These are phyloP conservation scores for Gastrolobium bilobum DNA, from an alignment of 306 rosid genomes.

Conservation along the genomic window DNA sequence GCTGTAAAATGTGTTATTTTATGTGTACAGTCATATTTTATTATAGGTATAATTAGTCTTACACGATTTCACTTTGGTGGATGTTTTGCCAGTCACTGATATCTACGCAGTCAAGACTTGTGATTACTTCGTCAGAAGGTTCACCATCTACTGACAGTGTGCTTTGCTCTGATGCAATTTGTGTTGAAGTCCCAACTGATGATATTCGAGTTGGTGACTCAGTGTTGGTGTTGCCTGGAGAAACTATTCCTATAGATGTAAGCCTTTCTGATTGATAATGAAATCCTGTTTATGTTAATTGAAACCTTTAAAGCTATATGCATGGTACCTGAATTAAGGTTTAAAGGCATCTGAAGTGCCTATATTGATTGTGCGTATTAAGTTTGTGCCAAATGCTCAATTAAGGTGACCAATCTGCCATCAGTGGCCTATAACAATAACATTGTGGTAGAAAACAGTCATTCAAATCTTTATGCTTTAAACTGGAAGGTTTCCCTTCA, in stretches of 20 bases:
- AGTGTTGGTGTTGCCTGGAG: constrained; percentile 94
- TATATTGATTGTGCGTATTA: constrained; percentile 32
- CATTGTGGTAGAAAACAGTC: constrained; percentile 22
- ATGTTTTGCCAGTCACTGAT: constrained; percentile 82
- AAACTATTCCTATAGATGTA: constrained; percentile 94
- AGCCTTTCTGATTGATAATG: constrained; percentile 55
- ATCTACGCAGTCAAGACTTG: constrained; percentile 94
- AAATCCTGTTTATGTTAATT: constrained; percentile 33
- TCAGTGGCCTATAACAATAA: constrained; percentile 4
- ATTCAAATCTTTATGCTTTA: constrained; percentile 28
- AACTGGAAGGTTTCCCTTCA: constrained; percentile 36
- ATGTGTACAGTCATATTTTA: constrained; percentile 33
- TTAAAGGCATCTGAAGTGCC: constrained; percentile 37
- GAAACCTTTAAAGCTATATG: constrained; percentile 30
- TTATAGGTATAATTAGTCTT: constrained; percentile 32
- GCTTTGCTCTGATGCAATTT: constrained; percentile 79
- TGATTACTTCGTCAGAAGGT: constrained; percentile 79
- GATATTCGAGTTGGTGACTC: constrained; percentile 96
- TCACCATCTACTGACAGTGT: constrained; percentile 69
- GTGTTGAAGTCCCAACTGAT: constrained; percentile 90
- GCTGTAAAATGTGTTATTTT: constrained; percentile 20
- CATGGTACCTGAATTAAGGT: constrained; percentile 27
- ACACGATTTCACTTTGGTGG: constrained; percentile 48
- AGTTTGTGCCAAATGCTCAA: constrained; percentile 8
- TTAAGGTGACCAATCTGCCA: constrained; percentile 17